These are phyloP conservation scores for Blastobotrys muscicola DNA, from an alignment of 805 yeast species.

Conservation along the genomic window DNA sequence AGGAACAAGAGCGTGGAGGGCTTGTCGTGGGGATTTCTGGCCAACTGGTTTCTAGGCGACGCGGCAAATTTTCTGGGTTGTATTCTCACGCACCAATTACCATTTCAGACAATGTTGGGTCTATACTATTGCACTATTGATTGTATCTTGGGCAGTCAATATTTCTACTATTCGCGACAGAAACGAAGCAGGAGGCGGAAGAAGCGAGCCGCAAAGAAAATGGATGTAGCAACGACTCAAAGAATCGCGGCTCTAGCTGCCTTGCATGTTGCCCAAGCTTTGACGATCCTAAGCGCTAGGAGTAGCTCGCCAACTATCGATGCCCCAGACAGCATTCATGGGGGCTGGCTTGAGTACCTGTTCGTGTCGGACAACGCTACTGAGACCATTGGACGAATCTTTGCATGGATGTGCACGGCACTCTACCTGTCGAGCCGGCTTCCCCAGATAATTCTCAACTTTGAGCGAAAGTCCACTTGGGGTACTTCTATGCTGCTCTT, in stretches of 20 bases:
- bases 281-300: no score
- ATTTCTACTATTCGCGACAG: slow-evolving; percentile 46
- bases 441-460: slow-evolving; percentile 78
- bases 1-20: slow-evolving; percentile 56
- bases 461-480: slow-evolving; percentile 67
- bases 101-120: slow-evolving; percentile 71
- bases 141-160: slow-evolving; percentile 57
- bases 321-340: no score
- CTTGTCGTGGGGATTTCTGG: slow-evolving; percentile 47
- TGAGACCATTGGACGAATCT: slow-evolving; percentile 31
- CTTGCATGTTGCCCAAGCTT: no score
- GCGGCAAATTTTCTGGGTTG: slow-evolving; percentile 58
- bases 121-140: slow-evolving; percentile 69
- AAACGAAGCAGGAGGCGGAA: no score
- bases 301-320: no score
- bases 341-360: no score
- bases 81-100: slow-evolving; percentile 61
- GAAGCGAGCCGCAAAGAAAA: no score
- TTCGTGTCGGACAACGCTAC: not conserved
- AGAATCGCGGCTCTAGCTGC: no score
- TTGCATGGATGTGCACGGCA: slow-evolving; percentile 74
- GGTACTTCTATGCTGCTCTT: slow-evolving; percentile 79
- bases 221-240: no score
- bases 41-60: slow-evolving; percentile 61
- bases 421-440: slow-evolving; percentile 71